Evolutionary conservation across 2,329 filamentous ascomycete genomes (phyloP).

Genomic region (Zymoseptoria crescenta): DNA sequence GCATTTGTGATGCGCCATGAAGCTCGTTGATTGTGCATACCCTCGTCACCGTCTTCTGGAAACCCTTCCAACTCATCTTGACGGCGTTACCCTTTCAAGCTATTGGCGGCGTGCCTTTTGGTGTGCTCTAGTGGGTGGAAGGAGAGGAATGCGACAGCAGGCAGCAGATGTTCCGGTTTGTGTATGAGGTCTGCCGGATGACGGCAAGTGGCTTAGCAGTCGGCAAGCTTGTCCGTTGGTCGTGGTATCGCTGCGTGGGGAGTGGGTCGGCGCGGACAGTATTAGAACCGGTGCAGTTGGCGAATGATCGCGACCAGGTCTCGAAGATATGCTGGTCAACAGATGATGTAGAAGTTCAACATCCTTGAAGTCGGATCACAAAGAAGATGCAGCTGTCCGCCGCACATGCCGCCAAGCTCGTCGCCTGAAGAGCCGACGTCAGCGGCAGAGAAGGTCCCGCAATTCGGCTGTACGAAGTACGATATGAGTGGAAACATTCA

Average conservation of each 20-base stretch:
- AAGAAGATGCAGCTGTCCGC: neutral
- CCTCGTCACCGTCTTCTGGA: conserved; percentile 80
- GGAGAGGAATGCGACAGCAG: neutral
- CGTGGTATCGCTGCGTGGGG: neutral
- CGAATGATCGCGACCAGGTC: neutral
- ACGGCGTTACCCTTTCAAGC: conserved; percentile 6
- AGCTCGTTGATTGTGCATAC: conserved; percentile 44
- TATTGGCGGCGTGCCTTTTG: neutral
- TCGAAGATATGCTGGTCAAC: neutral
- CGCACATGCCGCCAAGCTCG: neutral
- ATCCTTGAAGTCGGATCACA: neutral
- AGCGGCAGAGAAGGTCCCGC: too few relatives aligned
- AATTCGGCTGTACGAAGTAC: too few relatives aligned
- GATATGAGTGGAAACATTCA: too few relatives aligned
- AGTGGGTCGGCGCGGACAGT: neutral
- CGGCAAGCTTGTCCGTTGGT: neutral
- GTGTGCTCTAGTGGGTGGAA: neutral
- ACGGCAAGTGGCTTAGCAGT: neutral
- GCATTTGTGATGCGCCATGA: neutral
- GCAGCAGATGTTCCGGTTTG: conserved; percentile 1
- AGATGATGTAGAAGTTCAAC: neutral
- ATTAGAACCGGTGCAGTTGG: neutral
- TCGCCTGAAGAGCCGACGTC: neutral
- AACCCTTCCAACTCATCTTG: conserved; percentile 92
- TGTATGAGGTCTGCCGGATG: neutral